Base-by-base conservation (phyloP, 1,284 basidiomycete genomes). In the Agroathelia rolfsii region DNA sequence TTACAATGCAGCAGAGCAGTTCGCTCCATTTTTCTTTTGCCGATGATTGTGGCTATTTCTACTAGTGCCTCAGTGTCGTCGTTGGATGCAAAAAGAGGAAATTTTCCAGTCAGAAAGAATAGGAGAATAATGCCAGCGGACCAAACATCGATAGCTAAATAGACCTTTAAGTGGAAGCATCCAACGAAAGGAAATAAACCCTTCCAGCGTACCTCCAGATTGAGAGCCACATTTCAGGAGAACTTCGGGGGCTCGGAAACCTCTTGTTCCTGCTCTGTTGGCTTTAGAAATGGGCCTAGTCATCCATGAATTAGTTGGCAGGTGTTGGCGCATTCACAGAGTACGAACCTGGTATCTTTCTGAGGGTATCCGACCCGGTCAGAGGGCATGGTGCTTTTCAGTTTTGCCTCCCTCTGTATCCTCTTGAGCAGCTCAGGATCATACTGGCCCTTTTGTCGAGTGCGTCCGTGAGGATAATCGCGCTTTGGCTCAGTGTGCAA, bases 221-320 rank as follows among this genome's bases (percentile, higher is more conserved):
- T 99, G 94, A 44, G 92, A 84, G 13, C 80, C 79, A 47, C 94
- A 99, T 57, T 98, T 99, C 30, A 98, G 59, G 16, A 99, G 58
- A 7, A 99, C 95, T 50, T 99, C 95, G 0, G 94, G 94, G 0
- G 94, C 93, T 36, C 94, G 78, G 56, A 99, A 99, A 0, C 94
- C 95, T 50, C 94, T 65, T 5, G 94, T 99, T 1, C 94, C 94
- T 0, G 94, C 95, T 35, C 94, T 77, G 51, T 98, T 98, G 4
- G 95, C 93, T 52, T 94, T 93, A 32, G 90, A 87, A 29, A 72
- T 64, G 1, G 90, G 89, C 43, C 85, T 83, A 38, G 4, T n/a
- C 27, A 25, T 19, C 30, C 36, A 32, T 29, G 24, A 20, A 20
- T 30, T 21, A 34, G 16, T 19, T 6, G 2, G n/a, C n/a, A 13